Conservation (phyloP, 2,329 filamentous ascomycete genomes). For the Penicillium sp. region DNA sequence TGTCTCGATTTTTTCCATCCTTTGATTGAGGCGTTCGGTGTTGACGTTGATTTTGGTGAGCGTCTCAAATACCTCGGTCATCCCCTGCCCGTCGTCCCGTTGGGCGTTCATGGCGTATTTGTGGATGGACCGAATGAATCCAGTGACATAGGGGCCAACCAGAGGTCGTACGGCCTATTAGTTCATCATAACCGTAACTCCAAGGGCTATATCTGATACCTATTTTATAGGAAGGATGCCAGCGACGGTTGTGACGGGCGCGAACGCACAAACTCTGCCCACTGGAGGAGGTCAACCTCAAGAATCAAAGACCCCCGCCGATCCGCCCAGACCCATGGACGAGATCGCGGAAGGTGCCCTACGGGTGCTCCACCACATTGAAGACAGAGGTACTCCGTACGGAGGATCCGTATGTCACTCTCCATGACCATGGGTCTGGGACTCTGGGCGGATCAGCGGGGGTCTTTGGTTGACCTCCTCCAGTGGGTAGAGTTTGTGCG, state of each 20-base stretch:
- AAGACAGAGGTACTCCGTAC: background rate
- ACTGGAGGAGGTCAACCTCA: background rate
- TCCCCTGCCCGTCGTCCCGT: slow-evolving; percentile 14
- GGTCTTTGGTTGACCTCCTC: background rate
- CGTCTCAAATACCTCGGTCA: slow-evolving; percentile 11
- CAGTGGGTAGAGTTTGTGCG: background rate
- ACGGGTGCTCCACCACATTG: background rate
- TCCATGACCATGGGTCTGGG: background rate
- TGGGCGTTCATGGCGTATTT: slow-evolving; percentile 16
- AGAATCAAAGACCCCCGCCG: background rate
- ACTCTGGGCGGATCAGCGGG: background rate
- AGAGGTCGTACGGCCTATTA: too few species aligned
- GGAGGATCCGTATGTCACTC: background rate
- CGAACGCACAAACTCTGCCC: background rate
- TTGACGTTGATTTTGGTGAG: slow-evolving; percentile 15
- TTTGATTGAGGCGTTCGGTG: slow-evolving; percentile 12
- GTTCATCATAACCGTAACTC: background rate
- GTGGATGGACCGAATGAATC: slow-evolving; percentile 5
- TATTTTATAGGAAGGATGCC: background rate
- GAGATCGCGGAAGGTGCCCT: background rate
- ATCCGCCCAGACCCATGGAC: background rate
- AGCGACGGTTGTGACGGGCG: too few species aligned
- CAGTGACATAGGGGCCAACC: background rate
- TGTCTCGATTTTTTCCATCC: slow-evolving; percentile 13
- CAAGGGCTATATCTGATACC: background rate